Conservation (phyloP, 2,329 filamentous ascomycete genomes). For the Penicillium nordicum region DNA sequence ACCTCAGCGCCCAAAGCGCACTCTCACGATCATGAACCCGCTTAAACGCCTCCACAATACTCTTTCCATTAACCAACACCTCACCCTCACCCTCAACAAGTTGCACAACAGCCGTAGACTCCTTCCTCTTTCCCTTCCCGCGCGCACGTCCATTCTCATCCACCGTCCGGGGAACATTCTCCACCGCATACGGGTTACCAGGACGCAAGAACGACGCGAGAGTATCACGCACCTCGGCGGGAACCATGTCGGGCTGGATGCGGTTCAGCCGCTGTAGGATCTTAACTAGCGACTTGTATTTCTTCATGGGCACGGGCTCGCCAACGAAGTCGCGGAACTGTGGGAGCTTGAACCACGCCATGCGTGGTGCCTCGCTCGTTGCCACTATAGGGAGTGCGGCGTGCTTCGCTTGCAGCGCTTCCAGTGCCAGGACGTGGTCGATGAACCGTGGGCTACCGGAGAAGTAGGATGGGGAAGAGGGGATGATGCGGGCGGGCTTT, state of each 20-base stretch:
- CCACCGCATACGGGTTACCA: conserved; percentile 66
- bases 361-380: conserved; percentile 63
- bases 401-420: conserved; percentile 68
- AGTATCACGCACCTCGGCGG: conserved; percentile 62
- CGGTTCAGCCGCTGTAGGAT: conserved; percentile 77
- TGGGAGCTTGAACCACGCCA: conserved; percentile 75
- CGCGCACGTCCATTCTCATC: conserved; percentile 75
- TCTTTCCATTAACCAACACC: conserved; percentile 84
- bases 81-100: conserved; percentile 92
- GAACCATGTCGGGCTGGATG: conserved; percentile 76
- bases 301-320: conserved; percentile 69
- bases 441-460: conserved; percentile 80
- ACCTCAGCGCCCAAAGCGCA: conserved; percentile 83
- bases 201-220: conserved; percentile 70
- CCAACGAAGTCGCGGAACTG: conserved; percentile 71
- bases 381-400: conserved; percentile 67
- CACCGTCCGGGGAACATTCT: conserved; percentile 59
- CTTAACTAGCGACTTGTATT: conserved; percentile 73
- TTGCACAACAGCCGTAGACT: conserved; percentile 77
- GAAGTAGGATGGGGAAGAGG: conserved; percentile 91
- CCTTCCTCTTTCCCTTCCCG: conserved; percentile 82
- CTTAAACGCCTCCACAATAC: conserved; percentile 75
- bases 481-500: conserved; percentile 68
- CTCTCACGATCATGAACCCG: conserved; percentile 92
- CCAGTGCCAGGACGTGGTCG: conserved; percentile 73